Percentiles rank a stretch among this genome's conserved stretches.
phyloP scores from a whole-genome alignment of 148 eudicot genomes.

The Fagopyrum homotropicum region DNA sequence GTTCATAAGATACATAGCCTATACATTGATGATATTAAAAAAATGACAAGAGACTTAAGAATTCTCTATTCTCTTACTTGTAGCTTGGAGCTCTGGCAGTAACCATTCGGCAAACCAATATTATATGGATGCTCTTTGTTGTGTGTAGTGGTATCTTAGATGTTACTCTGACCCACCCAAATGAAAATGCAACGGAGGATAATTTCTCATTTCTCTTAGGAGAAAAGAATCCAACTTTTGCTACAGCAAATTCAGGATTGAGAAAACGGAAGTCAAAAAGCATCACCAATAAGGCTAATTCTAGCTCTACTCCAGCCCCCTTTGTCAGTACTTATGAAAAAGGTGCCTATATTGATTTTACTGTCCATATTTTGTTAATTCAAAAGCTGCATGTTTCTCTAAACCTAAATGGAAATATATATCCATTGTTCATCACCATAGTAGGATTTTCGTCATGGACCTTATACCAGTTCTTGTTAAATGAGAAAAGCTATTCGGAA shows the following conservation, averaged over 20 bases:
- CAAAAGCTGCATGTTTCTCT: not conserved
- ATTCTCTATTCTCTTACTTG: constrained; percentile 24
- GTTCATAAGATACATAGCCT: not conserved
- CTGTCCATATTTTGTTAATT: not conserved
- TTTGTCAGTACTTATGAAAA: constrained; percentile 24
- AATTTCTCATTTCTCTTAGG: constrained; percentile 15
- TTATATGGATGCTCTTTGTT: constrained; percentile 85
- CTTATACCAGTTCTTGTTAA: not conserved
- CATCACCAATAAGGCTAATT: constrained; percentile 15
- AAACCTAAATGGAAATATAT: not conserved
- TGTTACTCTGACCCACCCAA: constrained; percentile 22
- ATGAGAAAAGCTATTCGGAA: too few species aligned
- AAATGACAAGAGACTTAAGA: not conserved
- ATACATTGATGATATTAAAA: not conserved
- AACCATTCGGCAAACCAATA: constrained; percentile 79
- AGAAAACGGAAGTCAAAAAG: constrained; percentile 49
- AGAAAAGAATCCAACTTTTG: constrained; percentile 23
- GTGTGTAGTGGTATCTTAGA: constrained; percentile 58
- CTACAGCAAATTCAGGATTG: constrained; percentile 31
- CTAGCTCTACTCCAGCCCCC: constrained; percentile 15
- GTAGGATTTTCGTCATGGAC: not conserved
- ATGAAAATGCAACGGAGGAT: constrained; percentile 18
- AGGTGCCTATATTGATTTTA: constrained; percentile 31
- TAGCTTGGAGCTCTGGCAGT: constrained; percentile 83
- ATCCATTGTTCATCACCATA: not conserved